A percentile compares a stretch with the other conserved stretches of the same genome.
phyloP scores from a whole-genome alignment of 2,329 filamentous ascomycete genomes.

The Xylariomycetidae sp. region DNA sequence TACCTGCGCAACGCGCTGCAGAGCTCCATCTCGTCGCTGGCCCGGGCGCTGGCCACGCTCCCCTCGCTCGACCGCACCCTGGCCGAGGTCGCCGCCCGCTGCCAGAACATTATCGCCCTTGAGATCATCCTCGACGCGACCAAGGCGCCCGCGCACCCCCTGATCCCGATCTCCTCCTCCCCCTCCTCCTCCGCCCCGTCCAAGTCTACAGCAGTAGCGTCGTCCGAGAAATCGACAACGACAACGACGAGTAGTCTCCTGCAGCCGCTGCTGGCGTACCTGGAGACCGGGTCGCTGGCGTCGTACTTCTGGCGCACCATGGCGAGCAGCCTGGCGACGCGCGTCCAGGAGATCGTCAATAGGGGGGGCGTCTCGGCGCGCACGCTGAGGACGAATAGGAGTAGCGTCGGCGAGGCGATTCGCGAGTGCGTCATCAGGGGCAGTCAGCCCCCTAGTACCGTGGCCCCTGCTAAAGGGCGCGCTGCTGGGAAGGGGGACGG shows the following conservation, averaged over 20 bases:
- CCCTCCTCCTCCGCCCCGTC: too few species aligned
- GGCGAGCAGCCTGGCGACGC: conserved; percentile 68
- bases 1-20: conserved; percentile 81
- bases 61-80: conserved; percentile 79
- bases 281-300: conserved; percentile 82
- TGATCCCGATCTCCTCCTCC: too few species aligned
- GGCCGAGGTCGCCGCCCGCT: conserved; percentile 74
- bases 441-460: conserved; percentile 59
- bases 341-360: conserved; percentile 79
- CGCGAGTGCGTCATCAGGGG: conserved; percentile 79
- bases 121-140: conserved; percentile 70
- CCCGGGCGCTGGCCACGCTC: conserved; percentile 72
- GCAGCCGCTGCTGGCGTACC: conserved; percentile 64
- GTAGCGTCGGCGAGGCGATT: conserved; percentile 70
- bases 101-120: conserved; percentile 87
- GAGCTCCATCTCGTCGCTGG: conserved; percentile 69
- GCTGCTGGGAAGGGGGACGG: conserved; percentile 32
- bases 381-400: conserved; percentile 71
- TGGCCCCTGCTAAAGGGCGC: conserved; percentile 39
- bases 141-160: conserved; percentile 64
- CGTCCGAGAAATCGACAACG: conserved; percentile 28
- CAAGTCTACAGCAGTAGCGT: conserved; percentile 12
- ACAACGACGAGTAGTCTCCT: too few species aligned
- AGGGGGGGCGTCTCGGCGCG: conserved; percentile 80
- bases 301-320: conserved; percentile 93